These are phyloP conservation scores for Pyrrhoderma lamaoense DNA, from an alignment of 1,284 basidiomycete genomes.

Conservation along the genomic window DNA sequence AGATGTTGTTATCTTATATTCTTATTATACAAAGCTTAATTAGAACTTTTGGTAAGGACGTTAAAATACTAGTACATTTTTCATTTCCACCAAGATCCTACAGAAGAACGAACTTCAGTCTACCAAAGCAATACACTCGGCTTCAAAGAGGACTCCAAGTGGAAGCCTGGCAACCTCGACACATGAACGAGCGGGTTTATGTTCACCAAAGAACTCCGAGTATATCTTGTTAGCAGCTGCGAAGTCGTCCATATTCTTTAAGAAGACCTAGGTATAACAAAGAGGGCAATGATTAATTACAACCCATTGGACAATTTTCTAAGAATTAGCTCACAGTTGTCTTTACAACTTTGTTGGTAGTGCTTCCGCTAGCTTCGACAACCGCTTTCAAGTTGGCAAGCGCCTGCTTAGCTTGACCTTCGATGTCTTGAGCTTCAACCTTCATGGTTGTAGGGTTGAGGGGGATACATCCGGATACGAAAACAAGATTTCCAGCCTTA, in stretches of 20 bases:
- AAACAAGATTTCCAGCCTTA: slow-evolving; percentile 80
- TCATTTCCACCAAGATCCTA: too few relatives aligned
- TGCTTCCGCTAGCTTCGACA: slow-evolving; percentile 76
- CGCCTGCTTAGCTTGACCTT: slow-evolving; percentile 80
- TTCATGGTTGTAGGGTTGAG: slow-evolving; percentile 72
- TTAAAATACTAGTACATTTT: too few relatives aligned
- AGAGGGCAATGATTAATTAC: background rate
- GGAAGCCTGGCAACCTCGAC: slow-evolving; percentile 79
- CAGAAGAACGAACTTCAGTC: too few relatives aligned
- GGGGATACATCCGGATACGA: slow-evolving; percentile 87
- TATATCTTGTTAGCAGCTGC: slow-evolving; percentile 76
- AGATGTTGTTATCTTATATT: too few relatives aligned
- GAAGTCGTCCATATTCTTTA: slow-evolving; percentile 92
- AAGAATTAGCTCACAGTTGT: slow-evolving; percentile 79
- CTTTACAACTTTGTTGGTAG: slow-evolving; percentile 75
- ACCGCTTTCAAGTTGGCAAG: slow-evolving; percentile 83
- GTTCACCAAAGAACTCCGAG: slow-evolving; percentile 74
- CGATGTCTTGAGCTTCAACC: slow-evolving; percentile 74
- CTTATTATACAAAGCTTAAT: too few relatives aligned
- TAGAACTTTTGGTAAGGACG: too few relatives aligned
- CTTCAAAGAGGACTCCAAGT: slow-evolving; percentile 80
- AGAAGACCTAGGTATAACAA: slow-evolving; percentile 59
- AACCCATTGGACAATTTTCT: slow-evolving; percentile 9
- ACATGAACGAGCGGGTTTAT: slow-evolving; percentile 89
- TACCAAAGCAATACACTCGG: slow-evolving; percentile 71